Evolutionary conservation across 2,329 filamentous ascomycete species (phyloP), one percentile per base, ranked within the genome.

Genomic region (Coniochaeta sp.): DNA sequence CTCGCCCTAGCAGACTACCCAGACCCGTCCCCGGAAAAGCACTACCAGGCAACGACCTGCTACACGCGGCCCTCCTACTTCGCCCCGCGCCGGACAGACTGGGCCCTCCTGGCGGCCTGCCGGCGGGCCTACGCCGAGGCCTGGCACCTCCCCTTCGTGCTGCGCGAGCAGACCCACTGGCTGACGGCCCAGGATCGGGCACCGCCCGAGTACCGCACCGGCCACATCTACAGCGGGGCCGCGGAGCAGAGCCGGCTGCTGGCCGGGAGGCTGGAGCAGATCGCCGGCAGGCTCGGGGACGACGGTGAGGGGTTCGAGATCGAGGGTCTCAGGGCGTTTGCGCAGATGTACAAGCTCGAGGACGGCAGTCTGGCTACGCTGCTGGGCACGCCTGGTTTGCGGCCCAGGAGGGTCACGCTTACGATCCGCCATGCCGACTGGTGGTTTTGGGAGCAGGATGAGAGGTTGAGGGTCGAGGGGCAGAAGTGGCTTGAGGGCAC

Each of bases 391-490:
- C 64, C 62, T 0, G 59, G 67, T 14, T 71, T 80, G 34, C 61
- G 66, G 7, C 76, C 77, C 0, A 68, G 67, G 1, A 64, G 62
- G 1, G 58, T 82, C 1, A 77, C 73, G 0, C 65, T 82, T 12
- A 81, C 78, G 0, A 72, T 82, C 8, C 74, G 79, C 0, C 79
- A 82, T 61, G 73, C 78, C 2, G 79, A 82, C 62, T 81, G 78
- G 71, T 80, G 76, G 76, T 68, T 57, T 19, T 79, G 77, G 78
- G 76, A 79, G 63, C 0, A 57, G 0, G 71, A 79, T 58, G 47
- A 64, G 4, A 69, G 68, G 2, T 66, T 81, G 6, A 61, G 64
- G 5, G 73, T 80, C 31, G 64, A 70, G 0, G 70, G 68, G 12
- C 31, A 34, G 1, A 11, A 38, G 0, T 80, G 78, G 77, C 70